Percentiles rank a stretch among this genome's conserved stretches.
Evolutionary conservation across 2,329 filamentous ascomycete genomes (phyloP).

Genomic region (Ophiostoma sp.): DNA sequence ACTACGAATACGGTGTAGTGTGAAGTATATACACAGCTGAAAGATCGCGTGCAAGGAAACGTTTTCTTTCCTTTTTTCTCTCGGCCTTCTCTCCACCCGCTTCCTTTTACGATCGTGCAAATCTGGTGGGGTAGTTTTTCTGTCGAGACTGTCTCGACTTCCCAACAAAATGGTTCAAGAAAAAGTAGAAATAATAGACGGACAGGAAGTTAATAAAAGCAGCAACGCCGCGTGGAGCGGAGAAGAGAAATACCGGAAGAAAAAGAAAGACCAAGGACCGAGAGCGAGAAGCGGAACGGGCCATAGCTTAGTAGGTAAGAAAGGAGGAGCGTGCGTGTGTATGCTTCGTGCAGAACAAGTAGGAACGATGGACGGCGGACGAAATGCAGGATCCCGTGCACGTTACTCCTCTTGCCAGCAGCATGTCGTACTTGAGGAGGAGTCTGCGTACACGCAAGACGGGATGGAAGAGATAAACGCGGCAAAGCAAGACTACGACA

Average conservation of each 20-base stretch:
- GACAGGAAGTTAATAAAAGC: background rate
- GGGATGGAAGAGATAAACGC: background rate
- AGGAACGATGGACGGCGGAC: background rate
- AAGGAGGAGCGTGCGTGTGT: background rate
- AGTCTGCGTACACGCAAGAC: background rate
- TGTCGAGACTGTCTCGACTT: background rate
- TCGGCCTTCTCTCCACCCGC: background rate
- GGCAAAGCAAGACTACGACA: background rate
- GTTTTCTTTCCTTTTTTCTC: background rate
- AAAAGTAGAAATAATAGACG: background rate
- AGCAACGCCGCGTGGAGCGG: background rate
- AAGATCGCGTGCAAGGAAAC: background rate
- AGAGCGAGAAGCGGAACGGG: background rate
- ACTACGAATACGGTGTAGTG: background rate
- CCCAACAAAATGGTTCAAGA: background rate
- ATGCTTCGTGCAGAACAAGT: background rate
- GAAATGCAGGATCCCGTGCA: background rate
- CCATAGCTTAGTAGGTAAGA: background rate
- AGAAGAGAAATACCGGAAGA: background rate
- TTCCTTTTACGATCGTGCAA: background rate
- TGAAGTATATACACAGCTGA: background rate
- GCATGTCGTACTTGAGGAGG: background rate
- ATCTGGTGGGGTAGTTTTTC: background rate
- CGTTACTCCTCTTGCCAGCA: background rate
- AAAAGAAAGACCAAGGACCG: background rate